These are phyloP conservation scores for Trichoderma polysporum DNA, from an alignment of 2,329 filamentous ascomycete species.

Conservation along the genomic window DNA sequence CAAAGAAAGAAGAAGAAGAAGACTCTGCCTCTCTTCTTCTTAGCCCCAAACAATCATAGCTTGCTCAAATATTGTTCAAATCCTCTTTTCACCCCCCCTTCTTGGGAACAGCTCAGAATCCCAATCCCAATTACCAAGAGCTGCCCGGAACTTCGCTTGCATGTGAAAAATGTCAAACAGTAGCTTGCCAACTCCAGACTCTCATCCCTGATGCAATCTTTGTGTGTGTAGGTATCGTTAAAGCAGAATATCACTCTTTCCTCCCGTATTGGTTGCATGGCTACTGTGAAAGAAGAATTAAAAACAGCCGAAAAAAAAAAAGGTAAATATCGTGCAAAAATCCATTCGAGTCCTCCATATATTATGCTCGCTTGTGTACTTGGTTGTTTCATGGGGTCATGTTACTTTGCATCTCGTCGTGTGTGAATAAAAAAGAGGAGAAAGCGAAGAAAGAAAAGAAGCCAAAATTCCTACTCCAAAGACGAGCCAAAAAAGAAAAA, in stretches of 20 bases:
- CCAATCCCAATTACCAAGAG: not conserved
- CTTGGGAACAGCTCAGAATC: not conserved
- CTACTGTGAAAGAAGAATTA: not conserved
- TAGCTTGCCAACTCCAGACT: slow-evolving; percentile 9
- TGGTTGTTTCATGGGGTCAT: not conserved
- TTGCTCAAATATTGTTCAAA: not conserved
- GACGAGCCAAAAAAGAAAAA: not conserved
- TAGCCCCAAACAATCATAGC: not conserved
- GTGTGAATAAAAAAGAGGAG: not conserved
- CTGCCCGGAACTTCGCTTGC: not conserved
- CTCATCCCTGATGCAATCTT: slow-evolving; percentile 17
- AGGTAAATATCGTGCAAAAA: not conserved
- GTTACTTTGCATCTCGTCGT: not conserved
- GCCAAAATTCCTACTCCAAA: not conserved
- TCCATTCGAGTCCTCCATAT: not conserved
- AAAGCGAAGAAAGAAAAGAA: not conserved
- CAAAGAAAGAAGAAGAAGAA: not conserved
- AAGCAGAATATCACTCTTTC: slow-evolving; percentile 5
- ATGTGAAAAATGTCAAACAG: not conserved
- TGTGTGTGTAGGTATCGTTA: slow-evolving; percentile 12
- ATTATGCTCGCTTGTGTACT: not conserved
- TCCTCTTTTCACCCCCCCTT: not conserved
- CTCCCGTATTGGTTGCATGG: not conserved
- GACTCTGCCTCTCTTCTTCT: not conserved
- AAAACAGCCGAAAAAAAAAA: not conserved